Evolutionary conservation across 805 yeast species (phyloP), one percentile per base, ranked within the genome.

Genomic region (Yamadazyma takamatsuzukensis): DNA sequence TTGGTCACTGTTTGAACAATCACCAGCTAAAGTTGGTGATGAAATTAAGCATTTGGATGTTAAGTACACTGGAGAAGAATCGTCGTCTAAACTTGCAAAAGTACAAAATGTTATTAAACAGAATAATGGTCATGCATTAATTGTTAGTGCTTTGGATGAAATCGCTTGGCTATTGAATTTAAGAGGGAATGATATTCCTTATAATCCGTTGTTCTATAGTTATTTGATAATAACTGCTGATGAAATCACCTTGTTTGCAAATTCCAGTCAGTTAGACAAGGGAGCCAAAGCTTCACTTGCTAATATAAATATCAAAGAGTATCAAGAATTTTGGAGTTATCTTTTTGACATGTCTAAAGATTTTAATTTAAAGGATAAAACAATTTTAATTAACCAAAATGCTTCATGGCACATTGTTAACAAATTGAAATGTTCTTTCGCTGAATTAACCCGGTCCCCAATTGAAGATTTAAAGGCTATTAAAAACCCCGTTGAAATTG

Each of bases 1-100:
- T 13, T 88, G 96, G 96, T 61, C 63, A 5, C 47, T 64, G 8
- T 78, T 78, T 47, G 90, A 86, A 60, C 68, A 69, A 15, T 47
- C 65, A 6, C 96, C 97, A 15, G 50, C 45, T 4, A 18, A 47
- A 8, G 64, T 85, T 35, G 68, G 76, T 15, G 51, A 65, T 11
- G 70, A 68, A 27, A 65, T 89, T 29, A 54, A 68, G 21, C 53
- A 66, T 16, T 69, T 86, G 34, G 74, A 68, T 30, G 48, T 57
- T 3, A 62, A 76, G 40, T 81, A 54, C 53, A 63, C 84, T 5
- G 98, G 97, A 28, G 82, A 77, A 54, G 51, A 71, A 2, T 72
- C 76, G 23, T 49, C 59, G 25, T 64, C 72, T 2, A 93, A 93
- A 54, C 57, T 85, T 25, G 49, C 48, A 2, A 70, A 72, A 34